Conservation (phyloP, 345 rosid species). For the Triadica sebifera region DNA sequence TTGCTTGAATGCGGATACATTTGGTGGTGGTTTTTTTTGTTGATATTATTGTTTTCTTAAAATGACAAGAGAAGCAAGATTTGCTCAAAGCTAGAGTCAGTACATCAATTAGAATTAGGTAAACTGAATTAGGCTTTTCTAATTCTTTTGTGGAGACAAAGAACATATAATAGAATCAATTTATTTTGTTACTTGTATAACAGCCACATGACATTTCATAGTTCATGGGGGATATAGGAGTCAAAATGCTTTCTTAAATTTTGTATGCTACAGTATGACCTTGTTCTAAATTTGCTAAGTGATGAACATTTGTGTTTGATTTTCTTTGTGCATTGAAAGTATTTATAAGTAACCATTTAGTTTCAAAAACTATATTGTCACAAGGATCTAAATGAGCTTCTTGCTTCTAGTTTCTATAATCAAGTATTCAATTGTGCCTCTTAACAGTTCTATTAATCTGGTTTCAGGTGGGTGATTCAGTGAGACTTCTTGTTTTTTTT, state of each 20-base stretch:
- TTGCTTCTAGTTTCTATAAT: background rate
- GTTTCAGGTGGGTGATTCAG: conserved; percentile 5
- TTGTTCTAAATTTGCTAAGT: background rate
- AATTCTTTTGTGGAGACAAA: background rate
- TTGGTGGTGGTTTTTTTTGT: background rate
- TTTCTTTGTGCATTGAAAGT: background rate
- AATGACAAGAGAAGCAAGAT: background rate
- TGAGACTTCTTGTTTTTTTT: background rate
- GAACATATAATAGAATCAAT: background rate
- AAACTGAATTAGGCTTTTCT: background rate
- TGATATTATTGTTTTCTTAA: background rate
- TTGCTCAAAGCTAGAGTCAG: background rate
- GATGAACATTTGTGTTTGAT: background rate
- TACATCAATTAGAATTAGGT: background rate
- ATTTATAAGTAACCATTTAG: background rate
- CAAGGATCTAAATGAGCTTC: background rate
- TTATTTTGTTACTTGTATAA: background rate
- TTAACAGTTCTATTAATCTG: background rate
- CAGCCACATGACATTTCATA: background rate
- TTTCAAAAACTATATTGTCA: background rate
- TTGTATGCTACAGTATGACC: background rate
- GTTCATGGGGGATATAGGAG: background rate
- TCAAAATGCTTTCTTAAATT: background rate
- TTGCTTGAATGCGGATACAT: background rate
- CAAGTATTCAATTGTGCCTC: background rate